Conservation (phyloP, 352 stramenopile genomes). For the Globisporangium barbulae region DNA sequence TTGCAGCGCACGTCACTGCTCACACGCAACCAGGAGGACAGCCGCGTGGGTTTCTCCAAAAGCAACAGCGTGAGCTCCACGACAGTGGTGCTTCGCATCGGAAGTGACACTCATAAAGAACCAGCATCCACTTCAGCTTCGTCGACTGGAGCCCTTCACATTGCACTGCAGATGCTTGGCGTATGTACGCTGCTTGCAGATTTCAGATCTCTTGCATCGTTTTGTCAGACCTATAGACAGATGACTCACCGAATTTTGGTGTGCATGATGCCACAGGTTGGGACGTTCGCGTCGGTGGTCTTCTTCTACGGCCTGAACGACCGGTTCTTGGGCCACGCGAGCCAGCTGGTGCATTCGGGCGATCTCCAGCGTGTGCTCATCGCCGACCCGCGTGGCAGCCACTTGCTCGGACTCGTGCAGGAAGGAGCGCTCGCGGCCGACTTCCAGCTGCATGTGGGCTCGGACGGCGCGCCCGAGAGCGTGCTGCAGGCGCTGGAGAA, state of each 20-base stretch:
- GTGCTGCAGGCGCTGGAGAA: conserved; percentile 25
- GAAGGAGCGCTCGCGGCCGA: conserved; percentile 20
- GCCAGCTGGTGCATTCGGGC: conserved; percentile 18
- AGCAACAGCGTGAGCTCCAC: conserved; percentile 4
- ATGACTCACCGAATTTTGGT: neutral
- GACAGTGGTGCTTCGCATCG: conserved; percentile 14
- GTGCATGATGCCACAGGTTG: conserved; percentile 6
- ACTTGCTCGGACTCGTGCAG: conserved; percentile 28
- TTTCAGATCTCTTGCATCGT: neutral
- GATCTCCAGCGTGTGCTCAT: conserved; percentile 29
- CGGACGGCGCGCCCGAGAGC: conserved; percentile 23
- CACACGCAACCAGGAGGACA: conserved; percentile 11
- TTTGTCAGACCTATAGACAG: neutral
- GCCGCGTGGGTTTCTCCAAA: conserved; percentile 8
- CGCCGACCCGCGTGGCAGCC: conserved; percentile 20
- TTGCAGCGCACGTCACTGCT: conserved; percentile 19
- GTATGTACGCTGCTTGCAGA: conserved; percentile 28
- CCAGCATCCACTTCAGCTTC: neutral
- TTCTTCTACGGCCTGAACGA: conserved; percentile 20
- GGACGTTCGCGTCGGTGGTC: conserved; percentile 21
- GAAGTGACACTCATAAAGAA: conserved; percentile 1
- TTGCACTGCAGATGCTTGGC: conserved; percentile 37
- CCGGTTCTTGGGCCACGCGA: conserved; percentile 9
- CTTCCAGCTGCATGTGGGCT: conserved; percentile 41
- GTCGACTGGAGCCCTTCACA: conserved; percentile 9